These are phyloP conservation scores for Venturiaceae sp. DNA, from an alignment of 2,329 filamentous ascomycete species.

Conservation along the genomic window DNA sequence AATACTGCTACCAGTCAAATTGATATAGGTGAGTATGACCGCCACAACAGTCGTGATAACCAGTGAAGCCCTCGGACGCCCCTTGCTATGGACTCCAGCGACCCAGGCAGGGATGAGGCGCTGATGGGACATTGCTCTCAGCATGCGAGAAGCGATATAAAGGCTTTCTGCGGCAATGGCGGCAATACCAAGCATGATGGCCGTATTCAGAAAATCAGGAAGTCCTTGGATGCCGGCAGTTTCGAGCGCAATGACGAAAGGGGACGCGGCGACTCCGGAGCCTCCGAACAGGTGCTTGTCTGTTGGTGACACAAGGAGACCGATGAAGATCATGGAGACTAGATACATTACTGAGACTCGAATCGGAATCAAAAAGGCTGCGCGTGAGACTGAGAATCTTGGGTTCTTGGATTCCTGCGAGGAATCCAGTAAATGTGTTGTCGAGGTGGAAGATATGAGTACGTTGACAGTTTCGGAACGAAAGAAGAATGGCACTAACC, in stretches of 20 bases:
- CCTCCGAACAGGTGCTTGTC: conserved; percentile 12
- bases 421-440: too few species aligned
- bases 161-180: conserved; percentile 23
- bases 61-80: conserved; percentile 20
- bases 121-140: conserved; percentile 19
- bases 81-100: conserved; percentile 19
- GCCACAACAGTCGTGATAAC: conserved; percentile 17
- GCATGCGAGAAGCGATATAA: conserved; percentile 22
- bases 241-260: conserved; percentile 16
- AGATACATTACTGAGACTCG: too few species aligned
- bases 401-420: too few species aligned
- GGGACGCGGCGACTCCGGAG: conserved; percentile 19
- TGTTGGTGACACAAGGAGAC: background rate
- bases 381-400: too few species aligned
- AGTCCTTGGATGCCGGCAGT: conserved; percentile 21
- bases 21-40: conserved; percentile 21
- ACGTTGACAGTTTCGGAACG: too few species aligned
- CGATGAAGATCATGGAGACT: background rate
- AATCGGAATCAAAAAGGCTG: too few species aligned
- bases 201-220: conserved; percentile 21
- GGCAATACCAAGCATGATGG: conserved; percentile 21
- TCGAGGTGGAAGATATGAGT: too few species aligned
- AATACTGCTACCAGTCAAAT: conserved; percentile 15
- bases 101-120: conserved; percentile 16
- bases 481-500: too few species aligned